Percentiles rank a stretch among this genome's conserved stretches.
phyloP scores from a whole-genome alignment of 1,284 basidiomycete genomes.

The Hortiboletus rubellus region DNA sequence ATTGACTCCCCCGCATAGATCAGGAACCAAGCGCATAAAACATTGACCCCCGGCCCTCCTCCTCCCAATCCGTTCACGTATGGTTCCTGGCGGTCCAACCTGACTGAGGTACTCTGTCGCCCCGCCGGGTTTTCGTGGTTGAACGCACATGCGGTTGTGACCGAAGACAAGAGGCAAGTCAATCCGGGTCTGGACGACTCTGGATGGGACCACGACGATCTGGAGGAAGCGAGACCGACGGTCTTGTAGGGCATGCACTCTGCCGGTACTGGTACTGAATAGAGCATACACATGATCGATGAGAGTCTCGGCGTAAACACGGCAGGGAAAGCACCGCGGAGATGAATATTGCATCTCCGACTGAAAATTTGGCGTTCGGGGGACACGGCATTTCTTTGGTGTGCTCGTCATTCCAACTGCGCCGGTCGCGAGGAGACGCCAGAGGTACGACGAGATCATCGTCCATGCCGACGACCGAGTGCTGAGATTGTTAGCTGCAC shows the following conservation, averaged over 20 bases:
- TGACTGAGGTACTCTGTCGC: constrained; percentile 68
- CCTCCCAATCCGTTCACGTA: constrained; percentile 81
- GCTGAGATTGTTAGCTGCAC: constrained; percentile 17
- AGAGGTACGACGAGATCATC: constrained; percentile 23
- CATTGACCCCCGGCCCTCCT: constrained; percentile 55
- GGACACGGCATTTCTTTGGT: constrained; percentile 29
- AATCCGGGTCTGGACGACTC: constrained; percentile 54
- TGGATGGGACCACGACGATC: constrained; percentile 30
- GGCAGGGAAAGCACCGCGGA: constrained; percentile 17
- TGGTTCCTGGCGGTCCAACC: constrained; percentile 67
- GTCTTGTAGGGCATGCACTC: constrained; percentile 31
- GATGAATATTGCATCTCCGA: constrained; percentile 31
- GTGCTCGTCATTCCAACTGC: constrained; percentile 5
- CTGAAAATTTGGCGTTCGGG: constrained; percentile 19
- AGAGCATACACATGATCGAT: not conserved
- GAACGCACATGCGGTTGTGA: constrained; percentile 52
- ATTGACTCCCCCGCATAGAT: constrained; percentile 46
- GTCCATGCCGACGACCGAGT: constrained; percentile 8
- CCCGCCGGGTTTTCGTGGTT: constrained; percentile 73
- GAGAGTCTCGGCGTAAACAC: not conserved
- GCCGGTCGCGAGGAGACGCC: constrained; percentile 13
- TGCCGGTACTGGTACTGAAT: constrained; percentile 1
- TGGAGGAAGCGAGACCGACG: constrained; percentile 17
- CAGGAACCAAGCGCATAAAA: constrained; percentile 76
- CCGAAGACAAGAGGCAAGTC: constrained; percentile 65